phyloP scores from a whole-genome alignment of 768 basidiomycete species.

The Termitomyces sp. region DNA sequence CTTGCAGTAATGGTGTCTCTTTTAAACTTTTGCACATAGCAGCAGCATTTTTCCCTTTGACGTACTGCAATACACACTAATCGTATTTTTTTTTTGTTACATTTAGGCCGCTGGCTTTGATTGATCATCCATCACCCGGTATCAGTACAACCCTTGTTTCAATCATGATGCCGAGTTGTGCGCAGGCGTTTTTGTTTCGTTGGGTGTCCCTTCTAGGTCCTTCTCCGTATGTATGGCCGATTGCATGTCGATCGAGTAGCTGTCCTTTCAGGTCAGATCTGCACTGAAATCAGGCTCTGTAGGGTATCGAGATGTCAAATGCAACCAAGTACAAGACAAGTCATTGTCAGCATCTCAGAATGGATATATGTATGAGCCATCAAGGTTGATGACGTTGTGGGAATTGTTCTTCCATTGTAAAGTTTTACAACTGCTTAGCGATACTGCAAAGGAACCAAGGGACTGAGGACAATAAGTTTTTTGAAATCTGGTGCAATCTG shows the following conservation, averaged over 20 bases:
- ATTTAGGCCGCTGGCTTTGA: too few species aligned
- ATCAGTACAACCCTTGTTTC: not conserved
- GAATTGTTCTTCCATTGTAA: not conserved
- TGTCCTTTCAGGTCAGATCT: not conserved
- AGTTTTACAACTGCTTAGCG: too few species aligned
- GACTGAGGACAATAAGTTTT: too few species aligned
- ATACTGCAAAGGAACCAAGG: too few species aligned
- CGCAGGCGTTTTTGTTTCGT: too few species aligned
- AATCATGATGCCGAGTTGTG: not conserved
- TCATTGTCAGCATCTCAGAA: not conserved
- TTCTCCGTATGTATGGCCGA: not conserved
- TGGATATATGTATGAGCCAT: too few species aligned
- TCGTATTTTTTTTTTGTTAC: conserved; percentile 2
- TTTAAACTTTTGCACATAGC: conserved; percentile 5
- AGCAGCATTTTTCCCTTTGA: not conserved
- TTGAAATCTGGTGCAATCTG: not conserved
- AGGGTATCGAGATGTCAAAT: not conserved
- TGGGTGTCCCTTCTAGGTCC: too few species aligned
- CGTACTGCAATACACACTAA: conserved; percentile 13
- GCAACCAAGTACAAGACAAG: not conserved
- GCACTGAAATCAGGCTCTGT: not conserved
- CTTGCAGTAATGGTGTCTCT: conserved; percentile 3
- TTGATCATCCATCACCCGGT: too few species aligned
- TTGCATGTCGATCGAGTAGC: not conserved
- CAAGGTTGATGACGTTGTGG: not conserved